phyloP scores from a whole-genome alignment of 495 filamentous ascomycete species.

The Aspergillus carlsbadensis region DNA sequence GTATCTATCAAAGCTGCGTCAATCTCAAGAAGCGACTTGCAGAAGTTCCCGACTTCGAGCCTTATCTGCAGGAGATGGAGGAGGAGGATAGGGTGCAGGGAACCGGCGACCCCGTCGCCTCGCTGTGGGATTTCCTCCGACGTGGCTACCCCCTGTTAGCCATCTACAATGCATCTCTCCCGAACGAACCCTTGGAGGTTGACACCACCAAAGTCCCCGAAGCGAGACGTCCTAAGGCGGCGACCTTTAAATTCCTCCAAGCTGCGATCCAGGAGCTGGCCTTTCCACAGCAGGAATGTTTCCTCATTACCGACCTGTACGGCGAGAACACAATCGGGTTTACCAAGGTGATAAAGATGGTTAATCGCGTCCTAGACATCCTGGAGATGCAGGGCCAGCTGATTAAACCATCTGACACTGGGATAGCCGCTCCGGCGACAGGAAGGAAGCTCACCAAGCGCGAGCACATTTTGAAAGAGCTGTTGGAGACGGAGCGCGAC shows the following conservation, averaged over 20 bases:
- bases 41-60: constrained; percentile 79
- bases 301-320: constrained; percentile 87
- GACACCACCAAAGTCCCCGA: constrained; percentile 58
- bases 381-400: constrained; percentile 73
- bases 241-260: constrained; percentile 69
- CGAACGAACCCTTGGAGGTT: constrained; percentile 60
- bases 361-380: constrained; percentile 88
- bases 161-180: constrained; percentile 83
- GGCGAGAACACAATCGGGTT: constrained; percentile 95
- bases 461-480: constrained; percentile 83
- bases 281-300: constrained; percentile 77
- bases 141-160: constrained; percentile 81
- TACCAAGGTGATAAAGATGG: constrained; percentile 85
- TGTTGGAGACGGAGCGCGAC: constrained; percentile 92
- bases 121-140: constrained; percentile 85
- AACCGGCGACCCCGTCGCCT: constrained; percentile 79
- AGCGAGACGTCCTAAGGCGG: constrained; percentile 66
- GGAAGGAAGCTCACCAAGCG: constrained; percentile 67
- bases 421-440: constrained; percentile 44
- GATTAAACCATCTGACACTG: constrained; percentile 47
- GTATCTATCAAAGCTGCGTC: constrained; percentile 93
- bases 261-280: constrained; percentile 69
- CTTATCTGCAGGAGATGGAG: constrained; percentile 62
- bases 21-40: constrained; percentile 75
- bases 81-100: constrained; percentile 57